Evolutionary conservation across 805 yeast species (phyloP), one percentile per base, ranked within the genome.

Genomic region (Lipomyces chichibuensis): DNA sequence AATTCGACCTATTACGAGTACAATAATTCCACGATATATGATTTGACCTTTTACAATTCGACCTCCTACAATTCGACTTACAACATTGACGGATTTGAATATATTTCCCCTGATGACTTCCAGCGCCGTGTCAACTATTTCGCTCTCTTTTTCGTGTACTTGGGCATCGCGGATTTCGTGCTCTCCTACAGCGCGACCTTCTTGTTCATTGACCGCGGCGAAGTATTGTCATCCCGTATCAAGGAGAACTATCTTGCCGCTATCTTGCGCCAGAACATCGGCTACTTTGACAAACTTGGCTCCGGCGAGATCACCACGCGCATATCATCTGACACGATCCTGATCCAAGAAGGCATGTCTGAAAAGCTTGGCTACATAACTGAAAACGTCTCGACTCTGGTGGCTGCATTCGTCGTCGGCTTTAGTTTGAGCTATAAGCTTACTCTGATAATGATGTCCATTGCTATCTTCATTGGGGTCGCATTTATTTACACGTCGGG

Each of bases 121-220:
- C 80, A 79, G 69, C 72, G 73, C 63, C 62, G 63, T 14, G 76
- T 79, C 57, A 73, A 79, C 70, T 77, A 75, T 62, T 74, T 76
- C 64, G 76, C 81, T 9, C 75, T 80, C 9, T 81, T 78, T 43
- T 80, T 80, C 59, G 77, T 80, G 29, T 81, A 81, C 67, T 74
- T 80, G 29, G 83, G 82, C 35, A 72, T 80, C 13, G 83, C 77
- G 8, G 73, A 71, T 20, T 62, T 66, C 39, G 35, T 62, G n/a
- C 51, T 67, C 14, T 68, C 79, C 5, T 74, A 69, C 53, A 37
- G 78, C 13, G 78, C 77, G 64, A 78, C 82, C 0, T 75, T 67
- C 63, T 69, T 80, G 27, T 78, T 78, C 23, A 79, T 79, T 2
- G 77, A 78, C 51, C 73, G 77, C 13, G 84, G 84, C 32, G 84